phyloP scores from a whole-genome alignment of 1,284 basidiomycete genomes.

The Entoloma clypeatum region DNA sequence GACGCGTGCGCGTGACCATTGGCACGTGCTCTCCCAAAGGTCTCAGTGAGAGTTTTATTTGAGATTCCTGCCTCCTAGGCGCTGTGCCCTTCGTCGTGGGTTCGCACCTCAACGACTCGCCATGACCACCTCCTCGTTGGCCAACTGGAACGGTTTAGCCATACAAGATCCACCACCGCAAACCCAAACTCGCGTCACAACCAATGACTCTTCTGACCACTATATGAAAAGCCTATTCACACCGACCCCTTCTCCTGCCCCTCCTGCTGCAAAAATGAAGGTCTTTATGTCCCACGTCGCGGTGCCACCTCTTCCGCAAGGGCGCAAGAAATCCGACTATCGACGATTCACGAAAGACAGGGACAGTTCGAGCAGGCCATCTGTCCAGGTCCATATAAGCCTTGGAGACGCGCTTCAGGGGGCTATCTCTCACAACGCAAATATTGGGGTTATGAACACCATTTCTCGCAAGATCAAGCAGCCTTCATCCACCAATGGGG shows the following conservation, averaged over 20 bases:
- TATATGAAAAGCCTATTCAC: conserved; percentile 8
- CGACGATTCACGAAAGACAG: not conserved
- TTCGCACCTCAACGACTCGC: too few relatives aligned
- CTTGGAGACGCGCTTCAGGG: conserved; percentile 15
- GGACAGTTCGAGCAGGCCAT: not conserved
- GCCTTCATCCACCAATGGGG: not conserved
- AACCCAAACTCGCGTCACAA: not conserved
- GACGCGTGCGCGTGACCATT: too few relatives aligned
- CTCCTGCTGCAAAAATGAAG: not conserved
- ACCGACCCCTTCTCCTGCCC: conserved; percentile 4
- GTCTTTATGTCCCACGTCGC: conserved; percentile 12
- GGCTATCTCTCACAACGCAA: conserved; percentile 14
- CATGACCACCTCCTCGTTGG: conserved; percentile 18
- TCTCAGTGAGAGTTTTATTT: too few relatives aligned
- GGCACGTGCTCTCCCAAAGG: too few relatives aligned
- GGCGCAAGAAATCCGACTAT: conserved; percentile 6
- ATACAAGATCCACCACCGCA: conserved; percentile 1
- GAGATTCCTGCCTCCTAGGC: too few relatives aligned
- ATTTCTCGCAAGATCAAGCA: not conserved
- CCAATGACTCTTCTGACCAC: not conserved
- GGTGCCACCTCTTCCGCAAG: conserved; percentile 15
- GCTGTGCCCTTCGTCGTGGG: too few relatives aligned
- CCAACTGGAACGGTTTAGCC: conserved; percentile 15
- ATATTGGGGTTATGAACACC: conserved; percentile 6
- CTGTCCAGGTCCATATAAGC: conserved; percentile 5